Evolutionary conservation across 805 yeast species (phyloP).

Genomic region (Candida khao-thaluensis): DNA sequence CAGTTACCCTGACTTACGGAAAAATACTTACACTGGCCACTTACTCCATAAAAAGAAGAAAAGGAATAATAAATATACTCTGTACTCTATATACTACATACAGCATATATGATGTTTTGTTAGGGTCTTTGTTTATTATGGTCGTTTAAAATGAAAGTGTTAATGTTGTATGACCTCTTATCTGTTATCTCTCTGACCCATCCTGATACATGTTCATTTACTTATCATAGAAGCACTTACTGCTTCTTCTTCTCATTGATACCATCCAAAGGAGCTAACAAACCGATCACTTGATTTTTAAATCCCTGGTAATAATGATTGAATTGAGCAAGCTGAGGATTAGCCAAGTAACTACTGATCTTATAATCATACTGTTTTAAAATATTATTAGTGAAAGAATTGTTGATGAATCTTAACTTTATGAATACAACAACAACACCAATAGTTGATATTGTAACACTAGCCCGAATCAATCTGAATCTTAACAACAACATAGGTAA

Average conservation of each 20-base stretch:
- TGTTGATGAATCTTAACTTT: conserved; percentile 35
- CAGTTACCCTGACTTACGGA: conserved; percentile 4
- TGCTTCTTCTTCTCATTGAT: conserved; percentile 9
- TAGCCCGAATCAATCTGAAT: conserved; percentile 24
- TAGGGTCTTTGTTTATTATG: no score
- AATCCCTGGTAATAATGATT: conserved; percentile 3
- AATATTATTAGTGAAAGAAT: conserved; percentile 35
- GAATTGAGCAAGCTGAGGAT: conserved; percentile 14
- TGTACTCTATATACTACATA: no score
- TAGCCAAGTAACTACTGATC: conserved; percentile 27
- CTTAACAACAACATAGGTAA: conserved; percentile 26
- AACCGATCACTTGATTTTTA: conserved; percentile 5
- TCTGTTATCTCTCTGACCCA: no score
- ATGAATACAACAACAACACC: conserved; percentile 29
- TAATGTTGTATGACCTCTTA: no score
- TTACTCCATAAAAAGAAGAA: no score
- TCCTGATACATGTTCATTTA: no score
- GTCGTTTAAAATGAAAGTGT: no score
- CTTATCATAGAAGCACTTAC: no score
- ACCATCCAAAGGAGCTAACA: conserved; percentile 13
- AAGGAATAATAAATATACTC: no score
- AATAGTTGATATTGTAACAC: conserved; percentile 36
- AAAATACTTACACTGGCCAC: no score
- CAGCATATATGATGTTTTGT: no score
- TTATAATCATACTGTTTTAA: conserved; percentile 46